phyloP scores from a whole-genome alignment of 441 rosid species.

The Breynia disticha region DNA sequence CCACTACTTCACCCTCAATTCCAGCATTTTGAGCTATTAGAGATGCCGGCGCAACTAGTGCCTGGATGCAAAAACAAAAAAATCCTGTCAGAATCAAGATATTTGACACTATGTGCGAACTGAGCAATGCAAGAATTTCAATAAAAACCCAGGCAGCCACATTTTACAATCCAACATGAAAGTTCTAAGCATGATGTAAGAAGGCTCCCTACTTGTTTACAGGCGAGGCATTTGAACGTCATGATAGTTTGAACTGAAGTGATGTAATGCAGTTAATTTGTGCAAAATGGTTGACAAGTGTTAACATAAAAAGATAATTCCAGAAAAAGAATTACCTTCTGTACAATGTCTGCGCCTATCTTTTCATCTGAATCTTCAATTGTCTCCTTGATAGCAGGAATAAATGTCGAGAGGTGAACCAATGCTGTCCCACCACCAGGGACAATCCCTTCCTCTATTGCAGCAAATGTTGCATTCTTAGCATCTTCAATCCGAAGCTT shows the following conservation, averaged over 20 bases:
- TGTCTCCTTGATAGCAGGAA: slow-evolving; percentile 63
- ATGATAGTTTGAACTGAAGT: not conserved
- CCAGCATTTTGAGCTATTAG: slow-evolving; percentile 94
- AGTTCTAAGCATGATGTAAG: too few species aligned
- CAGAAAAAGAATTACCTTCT: slow-evolving; percentile 43
- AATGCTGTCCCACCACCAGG: slow-evolving; percentile 94
- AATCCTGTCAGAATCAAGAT: not conserved
- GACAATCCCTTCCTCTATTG: slow-evolving; percentile 93
- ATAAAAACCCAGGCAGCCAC: too few species aligned
- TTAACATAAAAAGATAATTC: not conserved
- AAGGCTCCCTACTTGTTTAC: too few species aligned
- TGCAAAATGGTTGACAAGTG: not conserved
- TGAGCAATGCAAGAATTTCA: too few species aligned
- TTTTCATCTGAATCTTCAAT: slow-evolving; percentile 69
- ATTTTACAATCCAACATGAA: too few species aligned
- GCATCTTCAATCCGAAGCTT: slow-evolving; percentile 93
- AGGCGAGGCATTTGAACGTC: too few species aligned
- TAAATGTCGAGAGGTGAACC: slow-evolving; percentile 60
- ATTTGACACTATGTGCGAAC: too few species aligned
- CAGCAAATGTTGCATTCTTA: slow-evolving; percentile 92
- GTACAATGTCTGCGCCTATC: slow-evolving; percentile 85
- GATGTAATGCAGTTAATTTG: not conserved
- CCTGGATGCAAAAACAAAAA: slow-evolving; percentile 21
- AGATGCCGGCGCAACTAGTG: slow-evolving; percentile 70
- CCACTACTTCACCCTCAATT: slow-evolving; percentile 87